Conservation (phyloP, 2,329 filamentous ascomycete genomes). For the Pestalotiopsis fici region DNA sequence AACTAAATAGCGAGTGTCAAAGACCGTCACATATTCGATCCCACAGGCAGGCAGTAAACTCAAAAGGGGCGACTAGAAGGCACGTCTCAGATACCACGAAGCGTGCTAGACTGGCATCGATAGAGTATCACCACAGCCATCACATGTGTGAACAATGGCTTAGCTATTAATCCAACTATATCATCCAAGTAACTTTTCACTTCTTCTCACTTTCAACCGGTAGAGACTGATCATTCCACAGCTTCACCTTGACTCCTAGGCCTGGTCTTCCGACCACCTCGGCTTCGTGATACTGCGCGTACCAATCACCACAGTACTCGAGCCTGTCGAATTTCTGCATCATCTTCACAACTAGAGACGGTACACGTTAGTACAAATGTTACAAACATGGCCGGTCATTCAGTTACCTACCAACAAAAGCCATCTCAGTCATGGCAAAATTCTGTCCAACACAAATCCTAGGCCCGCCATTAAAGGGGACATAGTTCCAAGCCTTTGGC, state of each 20-base stretch:
- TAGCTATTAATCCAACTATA: too few species aligned
- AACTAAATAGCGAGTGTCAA: too few species aligned
- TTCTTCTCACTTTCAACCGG: not conserved
- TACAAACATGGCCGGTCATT: slow-evolving; percentile 17
- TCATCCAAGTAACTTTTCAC: too few species aligned
- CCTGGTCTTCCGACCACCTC: slow-evolving; percentile 45
- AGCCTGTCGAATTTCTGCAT: slow-evolving; percentile 61
- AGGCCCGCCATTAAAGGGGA: slow-evolving; percentile 54
- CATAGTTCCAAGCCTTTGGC: slow-evolving; percentile 54
- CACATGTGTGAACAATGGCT: too few species aligned
- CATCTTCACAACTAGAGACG: slow-evolving; percentile 43
- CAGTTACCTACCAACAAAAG: slow-evolving; percentile 39
- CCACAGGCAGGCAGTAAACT: too few species aligned
- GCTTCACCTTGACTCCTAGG: slow-evolving; percentile 40
- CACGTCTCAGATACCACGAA: too few species aligned
- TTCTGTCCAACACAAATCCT: slow-evolving; percentile 61
- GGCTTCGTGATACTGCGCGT: slow-evolving; percentile 43
- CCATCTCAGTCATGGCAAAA: slow-evolving; percentile 61
- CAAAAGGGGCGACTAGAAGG: too few species aligned
- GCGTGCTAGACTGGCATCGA: too few species aligned
- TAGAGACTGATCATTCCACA: slow-evolving; percentile 29
- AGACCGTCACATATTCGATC: too few species aligned
- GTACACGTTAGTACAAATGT: not conserved
- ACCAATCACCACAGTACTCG: slow-evolving; percentile 48
- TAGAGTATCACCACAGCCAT: too few species aligned